Percentiles rank a stretch among this genome's conserved stretches.
Evolutionary conservation across 805 yeast genomes (phyloP).

Genomic region (Zygosaccharomyces bailii): DNA sequence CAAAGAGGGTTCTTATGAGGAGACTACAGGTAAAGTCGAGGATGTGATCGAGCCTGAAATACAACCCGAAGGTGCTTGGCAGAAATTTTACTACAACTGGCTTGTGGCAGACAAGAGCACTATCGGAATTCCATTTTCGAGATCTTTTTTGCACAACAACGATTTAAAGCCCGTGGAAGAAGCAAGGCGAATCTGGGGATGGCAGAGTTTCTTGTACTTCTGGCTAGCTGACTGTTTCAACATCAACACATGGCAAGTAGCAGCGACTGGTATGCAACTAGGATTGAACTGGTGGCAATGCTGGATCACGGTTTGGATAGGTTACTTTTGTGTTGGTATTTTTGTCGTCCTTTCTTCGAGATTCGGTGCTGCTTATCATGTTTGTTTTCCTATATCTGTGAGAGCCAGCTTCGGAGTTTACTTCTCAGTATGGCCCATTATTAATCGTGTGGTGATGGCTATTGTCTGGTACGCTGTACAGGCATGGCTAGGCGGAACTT

Average conservation of each 20-base stretch:
- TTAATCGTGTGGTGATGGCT: slow-evolving; percentile 85
- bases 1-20: slow-evolving; percentile 3
- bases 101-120: slow-evolving; percentile 28
- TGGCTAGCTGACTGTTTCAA: slow-evolving; percentile 92
- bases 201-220: slow-evolving; percentile 75
- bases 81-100: slow-evolving; percentile 24
- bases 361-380: slow-evolving; percentile 75
- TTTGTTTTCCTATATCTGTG: slow-evolving; percentile 78
- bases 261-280: slow-evolving; percentile 74
- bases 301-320: slow-evolving; percentile 87
- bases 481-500: slow-evolving; percentile 78
- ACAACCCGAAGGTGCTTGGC: slow-evolving; percentile 20
- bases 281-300: slow-evolving; percentile 90
- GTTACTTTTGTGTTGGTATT: slow-evolving; percentile 65
- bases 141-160: slow-evolving; percentile 65
- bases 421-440: slow-evolving; percentile 84
- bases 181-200: slow-evolving; percentile 74
- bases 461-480: slow-evolving; percentile 88
- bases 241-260: slow-evolving; percentile 88
- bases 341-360: slow-evolving; percentile 72
- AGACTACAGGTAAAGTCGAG: slow-evolving; percentile 1
- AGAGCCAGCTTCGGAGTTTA: slow-evolving; percentile 83
- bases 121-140: slow-evolving; percentile 48
- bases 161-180: slow-evolving; percentile 79
- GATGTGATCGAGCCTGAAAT: slow-evolving; percentile 9